Conservation (phyloP, 495 filamentous ascomycete genomes). For the Hypoxylon cercidicola region DNA sequence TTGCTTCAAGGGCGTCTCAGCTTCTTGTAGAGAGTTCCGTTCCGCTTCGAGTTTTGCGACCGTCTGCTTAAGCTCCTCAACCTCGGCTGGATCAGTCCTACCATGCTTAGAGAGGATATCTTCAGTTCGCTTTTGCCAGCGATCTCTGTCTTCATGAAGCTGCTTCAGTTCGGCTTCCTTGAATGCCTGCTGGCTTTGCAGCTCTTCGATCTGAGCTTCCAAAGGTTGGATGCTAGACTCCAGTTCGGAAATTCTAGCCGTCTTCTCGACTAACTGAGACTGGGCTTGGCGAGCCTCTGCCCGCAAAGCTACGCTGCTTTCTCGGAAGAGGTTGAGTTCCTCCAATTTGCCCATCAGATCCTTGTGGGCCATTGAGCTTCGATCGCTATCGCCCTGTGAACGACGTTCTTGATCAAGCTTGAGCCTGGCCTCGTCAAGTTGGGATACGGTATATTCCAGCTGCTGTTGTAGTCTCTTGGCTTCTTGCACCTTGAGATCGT, state of each 20-base stretch:
- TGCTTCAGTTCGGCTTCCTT: conserved; percentile 87
- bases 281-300: conserved; percentile 84
- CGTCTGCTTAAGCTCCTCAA: conserved; percentile 81
- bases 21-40: conserved; percentile 70
- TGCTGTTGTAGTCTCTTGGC: conserved; percentile 88
- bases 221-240: conserved; percentile 82
- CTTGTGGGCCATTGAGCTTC: conserved; percentile 78
- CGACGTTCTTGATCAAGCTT: conserved; percentile 89
- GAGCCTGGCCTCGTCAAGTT: conserved; percentile 85
- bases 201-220: conserved; percentile 76
- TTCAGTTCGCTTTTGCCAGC: conserved; percentile 91
- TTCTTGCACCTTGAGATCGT: conserved; percentile 87
- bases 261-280: conserved; percentile 76
- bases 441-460: conserved; percentile 82
- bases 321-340: conserved; percentile 92
- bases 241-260: conserved; percentile 76
- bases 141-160: conserved; percentile 85
- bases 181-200: conserved; percentile 80
- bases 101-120: conserved; percentile 96
- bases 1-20: conserved; percentile 68
- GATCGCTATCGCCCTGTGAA: conserved; percentile 74
- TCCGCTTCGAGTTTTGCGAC: conserved; percentile 73
- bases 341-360: conserved; percentile 93
- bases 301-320: conserved; percentile 88
- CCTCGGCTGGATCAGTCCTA: conserved; percentile 89